These are phyloP conservation scores for Hirsutella minnesotensis DNA, from an alignment of 2,329 filamentous ascomycete species.

Conservation along the genomic window DNA sequence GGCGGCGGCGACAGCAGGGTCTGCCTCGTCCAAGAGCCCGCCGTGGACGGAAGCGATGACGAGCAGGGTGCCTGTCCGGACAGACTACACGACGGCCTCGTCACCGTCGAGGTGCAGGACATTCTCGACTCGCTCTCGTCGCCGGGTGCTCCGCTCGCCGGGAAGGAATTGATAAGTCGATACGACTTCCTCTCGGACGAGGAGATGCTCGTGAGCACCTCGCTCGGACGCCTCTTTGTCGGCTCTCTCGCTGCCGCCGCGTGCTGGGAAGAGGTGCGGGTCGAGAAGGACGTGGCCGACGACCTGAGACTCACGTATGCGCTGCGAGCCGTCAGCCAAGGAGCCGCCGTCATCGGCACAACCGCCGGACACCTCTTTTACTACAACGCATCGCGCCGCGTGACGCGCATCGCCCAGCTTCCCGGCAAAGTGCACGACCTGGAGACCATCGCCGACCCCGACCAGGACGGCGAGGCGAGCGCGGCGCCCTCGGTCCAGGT, in stretches of 20 bases:
- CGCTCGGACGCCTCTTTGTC: constrained; percentile 45
- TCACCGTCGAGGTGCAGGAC: constrained; percentile 20
- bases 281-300: constrained; percentile 19
- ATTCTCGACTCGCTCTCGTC: constrained; percentile 12
- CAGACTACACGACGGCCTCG: constrained; percentile 2
- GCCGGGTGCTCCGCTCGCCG: constrained; percentile 3
- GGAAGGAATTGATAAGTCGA: constrained; percentile 38
- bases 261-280: constrained; percentile 30
- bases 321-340: constrained; percentile 25
- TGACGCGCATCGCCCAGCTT: constrained; percentile 25
- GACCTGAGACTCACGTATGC: constrained; percentile 36
- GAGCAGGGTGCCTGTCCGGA: too few species aligned
- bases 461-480: background rate
- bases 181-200: constrained; percentile 50
- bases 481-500: constrained; percentile 16
- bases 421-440: constrained; percentile 40
- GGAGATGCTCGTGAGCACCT: constrained; percentile 44
- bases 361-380: constrained; percentile 35
- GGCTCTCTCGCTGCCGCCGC: constrained; percentile 22
- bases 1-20: constrained; percentile 78
- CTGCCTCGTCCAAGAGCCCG: constrained; percentile 28
- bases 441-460: constrained; percentile 21
- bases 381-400: constrained; percentile 19
- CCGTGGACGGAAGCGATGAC: background rate
- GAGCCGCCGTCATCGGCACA: constrained; percentile 35